Evolutionary conservation across 345 rosid genomes (phyloP).

Genomic region (Eucalyptus microcorys): DNA sequence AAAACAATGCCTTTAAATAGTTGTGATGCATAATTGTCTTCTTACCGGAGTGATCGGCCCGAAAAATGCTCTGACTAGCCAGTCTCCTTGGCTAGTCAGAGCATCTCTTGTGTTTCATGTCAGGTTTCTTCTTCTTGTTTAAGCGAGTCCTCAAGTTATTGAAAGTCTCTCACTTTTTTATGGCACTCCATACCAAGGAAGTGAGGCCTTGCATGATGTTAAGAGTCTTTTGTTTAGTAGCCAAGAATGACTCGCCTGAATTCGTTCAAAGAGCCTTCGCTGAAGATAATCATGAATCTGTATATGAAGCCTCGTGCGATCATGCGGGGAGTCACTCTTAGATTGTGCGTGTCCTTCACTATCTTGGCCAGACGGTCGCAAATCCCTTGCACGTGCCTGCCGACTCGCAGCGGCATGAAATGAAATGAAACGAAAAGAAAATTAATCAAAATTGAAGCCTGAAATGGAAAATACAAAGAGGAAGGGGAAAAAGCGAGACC

Average conservation of each 20-base stretch:
- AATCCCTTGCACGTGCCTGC: conserved; percentile 50
- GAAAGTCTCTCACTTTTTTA: background rate
- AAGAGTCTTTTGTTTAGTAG: conserved; percentile 11
- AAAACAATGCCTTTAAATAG: background rate
- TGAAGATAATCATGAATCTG: background rate
- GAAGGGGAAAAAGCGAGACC: too few species aligned
- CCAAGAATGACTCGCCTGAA: conserved; percentile 27
- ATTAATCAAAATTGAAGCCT: too few species aligned
- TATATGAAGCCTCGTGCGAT: background rate
- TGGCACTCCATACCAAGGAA: background rate
- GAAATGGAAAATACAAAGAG: too few species aligned
- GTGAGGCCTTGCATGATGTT: conserved; percentile 16
- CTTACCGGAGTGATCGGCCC: background rate
- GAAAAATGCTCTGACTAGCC: background rate
- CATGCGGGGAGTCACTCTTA: conserved; percentile 28
- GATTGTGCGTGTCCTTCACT: conserved; percentile 22
- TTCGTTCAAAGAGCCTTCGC: background rate
- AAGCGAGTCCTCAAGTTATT: background rate
- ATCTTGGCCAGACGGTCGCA: conserved; percentile 25
- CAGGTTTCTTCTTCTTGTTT: background rate
- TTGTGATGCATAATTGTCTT: background rate
- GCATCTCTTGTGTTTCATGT: conserved; percentile 18
- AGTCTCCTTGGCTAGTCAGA: conserved; percentile 23
- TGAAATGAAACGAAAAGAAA: background rate
- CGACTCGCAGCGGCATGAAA: background rate